Conservation (phyloP, 257 asterid genomes). For the Solanum chiquidenum region DNA sequence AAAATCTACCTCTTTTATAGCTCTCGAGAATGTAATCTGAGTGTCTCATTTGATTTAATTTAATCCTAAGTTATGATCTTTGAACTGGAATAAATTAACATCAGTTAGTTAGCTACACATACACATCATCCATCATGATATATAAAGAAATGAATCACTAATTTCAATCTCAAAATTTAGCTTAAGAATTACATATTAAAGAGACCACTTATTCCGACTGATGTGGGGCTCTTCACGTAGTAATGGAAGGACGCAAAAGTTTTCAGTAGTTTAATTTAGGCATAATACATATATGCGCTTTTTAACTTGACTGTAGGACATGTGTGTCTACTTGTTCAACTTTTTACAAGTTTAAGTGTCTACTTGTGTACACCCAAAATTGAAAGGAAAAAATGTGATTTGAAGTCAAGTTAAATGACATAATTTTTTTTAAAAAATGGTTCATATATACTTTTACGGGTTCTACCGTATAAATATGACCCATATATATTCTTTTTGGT, state of each 20-base stretch:
- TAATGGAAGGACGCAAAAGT: background rate
- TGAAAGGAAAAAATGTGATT: fast-evolving
- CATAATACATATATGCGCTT: too few species aligned
- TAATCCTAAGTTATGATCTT: background rate
- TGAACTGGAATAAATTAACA: background rate
- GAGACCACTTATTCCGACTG: background rate
- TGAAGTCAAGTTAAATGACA: too few species aligned
- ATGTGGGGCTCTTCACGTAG: background rate
- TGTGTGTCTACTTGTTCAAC: too few species aligned
- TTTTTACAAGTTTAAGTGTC: too few species aligned
- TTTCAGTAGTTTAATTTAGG: background rate
- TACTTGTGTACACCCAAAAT: too few species aligned
- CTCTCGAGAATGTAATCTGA: background rate
- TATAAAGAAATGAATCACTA: background rate
- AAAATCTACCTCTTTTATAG: background rate
- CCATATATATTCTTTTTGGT: too few species aligned
- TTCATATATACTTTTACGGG: too few species aligned
- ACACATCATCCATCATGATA: background rate
- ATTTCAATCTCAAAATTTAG: background rate
- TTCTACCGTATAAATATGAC: too few species aligned
- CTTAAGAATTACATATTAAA: background rate
- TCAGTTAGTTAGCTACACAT: background rate
- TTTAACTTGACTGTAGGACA: too few species aligned
- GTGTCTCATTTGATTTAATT: too few species aligned
- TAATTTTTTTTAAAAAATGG: too few species aligned